These are phyloP conservation scores for Grosmannia serpens DNA, from an alignment of 2,329 filamentous ascomycete genomes.

Conservation along the genomic window DNA sequence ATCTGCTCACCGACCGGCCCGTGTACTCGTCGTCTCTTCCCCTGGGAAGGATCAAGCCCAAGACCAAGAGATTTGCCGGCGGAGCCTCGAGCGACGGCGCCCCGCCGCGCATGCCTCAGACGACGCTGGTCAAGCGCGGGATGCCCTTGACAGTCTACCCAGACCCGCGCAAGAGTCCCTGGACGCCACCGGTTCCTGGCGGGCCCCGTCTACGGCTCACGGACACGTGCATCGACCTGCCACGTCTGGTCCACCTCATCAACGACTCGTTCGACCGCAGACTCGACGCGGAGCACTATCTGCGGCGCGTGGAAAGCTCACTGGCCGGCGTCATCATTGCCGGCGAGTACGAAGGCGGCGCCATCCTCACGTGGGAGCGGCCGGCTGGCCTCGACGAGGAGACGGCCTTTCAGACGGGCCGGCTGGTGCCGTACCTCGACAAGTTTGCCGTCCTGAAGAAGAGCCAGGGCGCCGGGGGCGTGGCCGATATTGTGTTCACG, in stretches of 20 bases:
- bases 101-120: slow-evolving; percentile 15
- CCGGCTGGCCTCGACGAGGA: slow-evolving; percentile 45
- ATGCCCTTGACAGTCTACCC: slow-evolving; percentile 82
- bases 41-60: slow-evolving; percentile 46
- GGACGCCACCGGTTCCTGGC: slow-evolving; percentile 54
- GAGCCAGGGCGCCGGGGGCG: slow-evolving; percentile 80
- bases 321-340: slow-evolving; percentile 90
- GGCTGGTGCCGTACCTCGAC: slow-evolving; percentile 85
- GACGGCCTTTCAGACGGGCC: slow-evolving; percentile 39
- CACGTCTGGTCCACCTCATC: slow-evolving; percentile 73
- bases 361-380: slow-evolving; percentile 87
- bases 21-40: slow-evolving; percentile 86
- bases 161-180: slow-evolving; percentile 51
- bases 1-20: slow-evolving; percentile 89
- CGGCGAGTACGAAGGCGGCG: slow-evolving; percentile 91
- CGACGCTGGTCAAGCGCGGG: slow-evolving; percentile 82
- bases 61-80: not conserved
- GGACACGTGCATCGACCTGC: slow-evolving; percentile 71
- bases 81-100: not conserved
- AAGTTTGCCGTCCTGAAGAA: slow-evolving; percentile 91
- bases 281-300: slow-evolving; percentile 73
- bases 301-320: slow-evolving; percentile 66
- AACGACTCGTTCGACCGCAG: slow-evolving; percentile 86
- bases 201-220: slow-evolving; percentile 56
- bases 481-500: slow-evolving; percentile 93